Evolutionary conservation across 139 green algal species (phyloP), one percentile per base, ranked within the genome.

Genomic region (Picochlorum sp.): DNA sequence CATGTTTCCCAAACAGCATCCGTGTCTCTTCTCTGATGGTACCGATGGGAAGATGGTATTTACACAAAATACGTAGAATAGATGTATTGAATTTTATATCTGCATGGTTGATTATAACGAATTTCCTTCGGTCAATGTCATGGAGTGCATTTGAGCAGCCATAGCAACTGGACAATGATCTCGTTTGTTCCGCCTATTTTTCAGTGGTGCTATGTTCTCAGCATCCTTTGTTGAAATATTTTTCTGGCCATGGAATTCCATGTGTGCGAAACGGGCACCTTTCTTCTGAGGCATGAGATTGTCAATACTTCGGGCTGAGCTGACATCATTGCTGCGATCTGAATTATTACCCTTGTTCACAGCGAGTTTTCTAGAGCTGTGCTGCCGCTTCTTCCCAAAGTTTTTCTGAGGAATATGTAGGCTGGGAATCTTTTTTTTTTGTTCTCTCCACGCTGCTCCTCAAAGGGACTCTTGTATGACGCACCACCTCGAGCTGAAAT

Each of bases 371-470:
- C 61, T 44, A n/a, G 61, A 66, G 37, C 61, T 66, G 10, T 56
- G 61, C 18, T 66, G 61, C 10, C 61, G 34, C n/a, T 66, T 66
- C 24, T 41, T 66, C 1, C 32, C n/a, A n/a, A 66, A 21, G 34
- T 54, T 54, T 54, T 54, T 20, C 47, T 54, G 47, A 26, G 47
- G 47, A 26, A 54, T 24, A 26, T 54, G 16, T 20, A 54, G 47
- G 11, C 6, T 21, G n/a, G 47, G 47, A 9, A 54, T 21, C n/a
- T 20, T 21, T 0, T 26, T 21, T 3, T 54, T 54, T 54, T 21
- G n/a, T 20, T 21, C n/a, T 54, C n/a, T 26, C 10, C 47, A 54
- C n/a, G 16, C 47, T 54, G 16, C 11, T 54, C n/a, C 15, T 54
- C 47, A 54, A 54, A 54, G 6, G 47, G 47, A 54, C 47, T 54